A percentile compares a stretch with the other conserved stretches of the same genome.
Evolutionary conservation across 441 rosid species (phyloP).

Genomic region (Jatropha podagrica): DNA sequence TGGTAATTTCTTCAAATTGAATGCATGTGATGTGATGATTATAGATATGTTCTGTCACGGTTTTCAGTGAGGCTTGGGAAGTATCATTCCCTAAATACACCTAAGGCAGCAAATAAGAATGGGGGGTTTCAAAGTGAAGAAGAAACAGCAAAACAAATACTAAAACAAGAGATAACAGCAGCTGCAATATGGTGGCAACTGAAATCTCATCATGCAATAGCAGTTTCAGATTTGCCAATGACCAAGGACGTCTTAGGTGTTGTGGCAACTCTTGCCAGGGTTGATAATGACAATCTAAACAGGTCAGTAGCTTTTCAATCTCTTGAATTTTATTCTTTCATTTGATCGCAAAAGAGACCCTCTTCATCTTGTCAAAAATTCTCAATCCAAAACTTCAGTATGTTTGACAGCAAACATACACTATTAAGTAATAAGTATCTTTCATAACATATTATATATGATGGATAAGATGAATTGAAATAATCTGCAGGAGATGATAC

Average conservation of each 20-base stretch:
- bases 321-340: background rate
- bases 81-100: constrained; percentile 35
- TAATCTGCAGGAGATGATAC: background rate
- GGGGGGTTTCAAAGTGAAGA: constrained; percentile 38
- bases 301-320: constrained; percentile 38
- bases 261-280: constrained; percentile 70
- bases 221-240: constrained; percentile 33
- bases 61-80: constrained; percentile 53
- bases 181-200: constrained; percentile 58
- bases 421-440: background rate
- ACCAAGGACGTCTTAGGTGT: constrained; percentile 55
- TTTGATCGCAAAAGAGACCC: background rate
- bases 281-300: constrained; percentile 58
- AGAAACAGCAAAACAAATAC: constrained; percentile 32
- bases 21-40: background rate
- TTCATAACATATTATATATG: background rate
- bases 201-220: constrained; percentile 36
- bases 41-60: background rate
- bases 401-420: no score
- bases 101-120: constrained; percentile 20
- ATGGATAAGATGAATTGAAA: background rate
- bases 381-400: background rate
- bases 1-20: background rate
- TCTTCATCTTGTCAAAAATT: background rate
- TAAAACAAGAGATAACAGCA: constrained; percentile 18